phyloP scores from a whole-genome alignment of 345 rosid species.

The Populus ilicifolia region DNA sequence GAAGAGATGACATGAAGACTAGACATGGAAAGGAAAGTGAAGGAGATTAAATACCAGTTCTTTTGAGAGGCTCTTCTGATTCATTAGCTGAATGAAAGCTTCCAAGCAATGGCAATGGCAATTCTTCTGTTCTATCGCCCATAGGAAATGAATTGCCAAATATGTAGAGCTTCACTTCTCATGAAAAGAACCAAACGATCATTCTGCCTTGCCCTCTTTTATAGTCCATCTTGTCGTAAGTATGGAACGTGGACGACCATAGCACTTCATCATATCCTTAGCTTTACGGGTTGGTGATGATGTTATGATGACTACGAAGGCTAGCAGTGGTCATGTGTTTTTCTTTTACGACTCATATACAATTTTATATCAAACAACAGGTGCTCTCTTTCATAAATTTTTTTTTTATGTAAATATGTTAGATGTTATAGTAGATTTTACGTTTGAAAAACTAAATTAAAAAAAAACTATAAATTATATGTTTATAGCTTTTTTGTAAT shows the following conservation, averaged over 20 bases:
- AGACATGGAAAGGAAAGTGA: neutral
- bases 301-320: neutral
- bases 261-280: neutral
- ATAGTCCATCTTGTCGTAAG: neutral
- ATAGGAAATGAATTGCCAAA: neutral
- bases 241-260: neutral
- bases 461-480: too few relatives aligned
- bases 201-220: neutral
- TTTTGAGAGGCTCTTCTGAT: slow-evolving; percentile 19
- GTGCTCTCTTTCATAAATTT: too few relatives aligned
- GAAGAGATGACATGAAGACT: neutral
- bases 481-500: too few relatives aligned
- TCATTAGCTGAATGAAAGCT: slow-evolving; percentile 6
- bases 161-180: too few relatives aligned
- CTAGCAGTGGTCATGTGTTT: too few relatives aligned
- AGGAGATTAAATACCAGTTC: slow-evolving; percentile 31
- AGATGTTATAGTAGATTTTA: too few relatives aligned
- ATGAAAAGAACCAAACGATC: too few relatives aligned
- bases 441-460: too few relatives aligned
- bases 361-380: too few relatives aligned
- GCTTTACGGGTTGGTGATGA: neutral
- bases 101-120: slow-evolving; percentile 27
- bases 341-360: too few relatives aligned
- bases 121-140: slow-evolving; percentile 19
- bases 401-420: too few relatives aligned